Evolutionary conservation across 331 rosid genomes (phyloP).

Genomic region (Malus hybrid): DNA sequence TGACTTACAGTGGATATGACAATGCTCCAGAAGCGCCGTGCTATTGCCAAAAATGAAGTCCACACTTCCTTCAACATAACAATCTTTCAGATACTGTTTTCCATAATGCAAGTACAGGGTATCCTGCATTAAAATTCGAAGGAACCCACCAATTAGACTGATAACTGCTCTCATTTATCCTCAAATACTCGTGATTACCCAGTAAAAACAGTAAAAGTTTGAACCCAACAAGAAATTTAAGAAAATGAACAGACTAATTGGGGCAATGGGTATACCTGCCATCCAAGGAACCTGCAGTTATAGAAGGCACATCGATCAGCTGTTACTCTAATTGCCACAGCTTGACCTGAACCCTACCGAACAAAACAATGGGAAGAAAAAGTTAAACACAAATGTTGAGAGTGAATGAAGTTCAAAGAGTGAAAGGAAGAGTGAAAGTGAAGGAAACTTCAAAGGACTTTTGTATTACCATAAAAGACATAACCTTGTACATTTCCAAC

Average conservation of each 20-base stretch:
- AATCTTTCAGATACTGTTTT: constrained; percentile 69
- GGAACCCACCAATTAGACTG: background rate
- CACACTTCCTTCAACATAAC: constrained; percentile 93
- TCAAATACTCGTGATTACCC: background rate
- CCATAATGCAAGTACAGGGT: constrained; percentile 79
- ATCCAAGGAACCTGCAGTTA: constrained; percentile 89
- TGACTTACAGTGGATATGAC: constrained; percentile 84
- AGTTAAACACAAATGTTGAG: background rate
- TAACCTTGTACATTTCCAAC: background rate
- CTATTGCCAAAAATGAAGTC: constrained; percentile 87
- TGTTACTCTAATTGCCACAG: constrained; percentile 91
- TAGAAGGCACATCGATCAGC: constrained; percentile 93
- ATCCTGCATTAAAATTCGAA: constrained; percentile 46
- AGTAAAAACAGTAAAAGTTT: background rate
- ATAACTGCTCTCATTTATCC: background rate
- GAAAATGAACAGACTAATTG: background rate
- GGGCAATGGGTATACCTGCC: constrained; percentile 60
- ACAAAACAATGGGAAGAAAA: background rate
- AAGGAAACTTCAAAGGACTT: background rate
- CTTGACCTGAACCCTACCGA: constrained; percentile 85
- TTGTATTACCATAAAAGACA: background rate
- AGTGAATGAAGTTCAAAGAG: background rate
- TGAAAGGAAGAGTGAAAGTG: background rate
- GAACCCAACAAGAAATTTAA: background rate
- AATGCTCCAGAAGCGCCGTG: constrained; percentile 81